A percentile compares a stretch with the other conserved stretches of the same genome.
These are phyloP conservation scores for Astraeus odoratus DNA, from an alignment of 768 basidiomycete species.

Conservation along the genomic window DNA sequence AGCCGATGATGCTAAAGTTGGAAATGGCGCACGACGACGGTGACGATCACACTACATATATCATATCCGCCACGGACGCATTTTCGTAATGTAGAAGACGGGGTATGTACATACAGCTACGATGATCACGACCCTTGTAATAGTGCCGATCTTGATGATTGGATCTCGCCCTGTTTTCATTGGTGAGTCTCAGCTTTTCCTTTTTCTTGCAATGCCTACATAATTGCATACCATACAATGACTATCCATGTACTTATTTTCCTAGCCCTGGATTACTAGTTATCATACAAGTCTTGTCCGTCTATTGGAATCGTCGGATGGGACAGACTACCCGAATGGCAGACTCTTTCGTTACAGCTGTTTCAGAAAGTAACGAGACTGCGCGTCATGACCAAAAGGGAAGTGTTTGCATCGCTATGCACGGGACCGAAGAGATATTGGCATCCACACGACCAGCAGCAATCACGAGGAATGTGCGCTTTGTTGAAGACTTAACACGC, in stretches of 20 bases:
- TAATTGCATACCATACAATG: neutral
- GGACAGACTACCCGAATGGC: too few relatives aligned
- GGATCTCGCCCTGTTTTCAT: neutral
- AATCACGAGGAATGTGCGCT: too few relatives aligned
- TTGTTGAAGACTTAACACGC: too few relatives aligned
- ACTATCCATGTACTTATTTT: neutral
- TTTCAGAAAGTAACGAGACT: too few relatives aligned
- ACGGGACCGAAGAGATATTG: too few relatives aligned
- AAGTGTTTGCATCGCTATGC: too few relatives aligned
- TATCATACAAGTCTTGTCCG: neutral
- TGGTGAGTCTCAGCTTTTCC: neutral
- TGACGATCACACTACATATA: neutral
- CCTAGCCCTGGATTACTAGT: neutral
- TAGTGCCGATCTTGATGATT: too few relatives aligned
- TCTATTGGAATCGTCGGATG: neutral
- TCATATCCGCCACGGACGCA: neutral
- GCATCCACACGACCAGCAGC: too few relatives aligned
- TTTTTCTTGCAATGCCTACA: neutral
- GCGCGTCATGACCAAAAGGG: too few relatives aligned
- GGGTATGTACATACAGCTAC: too few relatives aligned
- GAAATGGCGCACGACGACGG: constrained; percentile 10
- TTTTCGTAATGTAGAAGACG: neutral
- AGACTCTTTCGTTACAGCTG: too few relatives aligned
- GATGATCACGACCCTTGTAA: too few relatives aligned
- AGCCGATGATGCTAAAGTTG: constrained; percentile 20